A percentile compares a stretch with the other conserved stretches of the same genome.
Evolutionary conservation across 2,329 filamentous ascomycete genomes (phyloP).

Genomic region (Byssothecium circinans): DNA sequence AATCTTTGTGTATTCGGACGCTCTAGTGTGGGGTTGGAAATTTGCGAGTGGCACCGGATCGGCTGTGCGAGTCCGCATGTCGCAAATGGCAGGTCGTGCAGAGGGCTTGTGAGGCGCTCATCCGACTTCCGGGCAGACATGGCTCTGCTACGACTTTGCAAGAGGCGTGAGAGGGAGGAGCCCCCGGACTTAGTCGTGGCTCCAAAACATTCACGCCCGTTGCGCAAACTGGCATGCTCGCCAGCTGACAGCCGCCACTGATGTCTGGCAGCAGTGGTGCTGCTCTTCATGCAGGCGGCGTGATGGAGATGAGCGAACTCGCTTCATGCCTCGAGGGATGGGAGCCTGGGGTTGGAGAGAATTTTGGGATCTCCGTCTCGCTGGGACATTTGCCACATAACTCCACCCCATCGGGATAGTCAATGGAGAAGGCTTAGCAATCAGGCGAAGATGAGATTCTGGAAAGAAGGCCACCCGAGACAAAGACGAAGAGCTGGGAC

Average conservation of each 20-base stretch:
- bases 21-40: conserved; percentile 23
- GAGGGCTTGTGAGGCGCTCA: conserved; percentile 16
- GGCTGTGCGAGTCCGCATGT: conserved; percentile 33
- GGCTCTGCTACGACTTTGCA: conserved; percentile 4
- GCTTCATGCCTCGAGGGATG: too few species aligned
- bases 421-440: conserved; percentile 1
- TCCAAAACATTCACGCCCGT: conserved; percentile 9
- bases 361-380: too few species aligned
- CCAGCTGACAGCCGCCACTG: conserved; percentile 28
- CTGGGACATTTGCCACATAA: conserved; percentile 14
- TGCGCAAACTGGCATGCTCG: conserved; percentile 14
- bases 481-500: conserved; percentile 16
- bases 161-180: not conserved
- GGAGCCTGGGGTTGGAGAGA: too few species aligned
- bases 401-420: conserved; percentile 6
- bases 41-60: conserved; percentile 36
- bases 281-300: conserved; percentile 6
- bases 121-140: conserved; percentile 14
- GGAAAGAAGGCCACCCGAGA: conserved; percentile 16
- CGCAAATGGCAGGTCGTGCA: conserved; percentile 18
- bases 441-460: conserved; percentile 10
- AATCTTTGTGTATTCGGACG: not conserved
- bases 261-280: conserved; percentile 19
- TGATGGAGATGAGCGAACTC: conserved; percentile 1
- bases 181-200: conserved; percentile 11